These are phyloP conservation scores for Nicotiana undulata DNA, from an alignment of 257 asterid genomes.

Conservation along the genomic window DNA sequence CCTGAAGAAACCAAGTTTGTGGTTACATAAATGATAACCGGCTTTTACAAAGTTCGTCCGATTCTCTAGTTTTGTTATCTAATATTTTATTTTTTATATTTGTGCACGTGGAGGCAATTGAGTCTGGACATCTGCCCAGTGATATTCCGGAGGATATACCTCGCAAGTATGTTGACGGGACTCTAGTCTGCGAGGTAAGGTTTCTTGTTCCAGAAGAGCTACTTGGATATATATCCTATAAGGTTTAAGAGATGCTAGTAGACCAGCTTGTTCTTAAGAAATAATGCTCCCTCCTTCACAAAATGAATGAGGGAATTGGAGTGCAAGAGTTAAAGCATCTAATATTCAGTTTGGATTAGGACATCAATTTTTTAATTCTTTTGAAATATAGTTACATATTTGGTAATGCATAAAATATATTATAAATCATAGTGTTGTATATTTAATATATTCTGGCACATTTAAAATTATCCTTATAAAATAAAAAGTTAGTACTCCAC, in stretches of 20 bases:
- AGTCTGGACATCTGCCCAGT: constrained; percentile 85
- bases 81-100: not conserved
- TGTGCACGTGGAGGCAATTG: constrained; percentile 63
- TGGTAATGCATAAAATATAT: not conserved
- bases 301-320: not conserved
- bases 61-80: not conserved
- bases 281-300: not conserved
- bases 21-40: not conserved
- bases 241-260: not conserved
- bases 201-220: constrained; percentile 9
- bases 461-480: not conserved
- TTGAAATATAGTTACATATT: not conserved
- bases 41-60: not conserved
- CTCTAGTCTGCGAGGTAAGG: constrained; percentile 75
- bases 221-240: not conserved
- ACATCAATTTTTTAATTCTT: not conserved
- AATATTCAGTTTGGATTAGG: not conserved
- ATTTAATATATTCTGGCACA: not conserved
- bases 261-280: not conserved
- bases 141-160: constrained; percentile 90
- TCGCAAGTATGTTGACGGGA: constrained; percentile 75
- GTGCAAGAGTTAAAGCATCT: not conserved
- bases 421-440: not conserved
- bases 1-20: not conserved
- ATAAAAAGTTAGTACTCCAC: not conserved